Percentiles rank a stretch among this genome's conserved stretches.
These are phyloP conservation scores for Alternaria triticimaculans DNA, from an alignment of 2,329 filamentous ascomycete species.

Conservation along the genomic window DNA sequence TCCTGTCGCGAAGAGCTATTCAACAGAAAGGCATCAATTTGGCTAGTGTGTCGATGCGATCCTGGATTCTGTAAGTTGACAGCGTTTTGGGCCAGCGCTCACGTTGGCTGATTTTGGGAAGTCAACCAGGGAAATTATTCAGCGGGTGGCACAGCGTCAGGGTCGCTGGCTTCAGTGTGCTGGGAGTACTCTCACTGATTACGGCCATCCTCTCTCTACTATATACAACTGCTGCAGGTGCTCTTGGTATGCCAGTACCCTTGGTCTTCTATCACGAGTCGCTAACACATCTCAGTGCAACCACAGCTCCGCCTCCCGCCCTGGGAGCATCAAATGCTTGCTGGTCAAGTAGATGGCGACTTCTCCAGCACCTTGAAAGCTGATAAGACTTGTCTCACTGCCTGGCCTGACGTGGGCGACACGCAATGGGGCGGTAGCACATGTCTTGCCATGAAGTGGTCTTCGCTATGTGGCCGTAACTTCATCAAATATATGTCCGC, in stretches of 20 bases:
- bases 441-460: conserved; percentile 12
- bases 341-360: conserved; percentile 5
- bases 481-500: conserved; percentile 9
- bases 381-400: conserved; percentile 1
- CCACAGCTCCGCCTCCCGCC: conserved; percentile 11
- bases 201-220: conserved; percentile 5
- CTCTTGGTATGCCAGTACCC: conserved; percentile 1
- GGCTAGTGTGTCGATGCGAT: conserved; percentile 9
- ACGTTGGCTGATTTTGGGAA: not conserved
- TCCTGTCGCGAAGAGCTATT: conserved; percentile 51
- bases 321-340: conserved; percentile 2
- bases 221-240: conserved; percentile 14
- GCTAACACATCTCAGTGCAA: conserved; percentile 4
- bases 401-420: conserved; percentile 12
- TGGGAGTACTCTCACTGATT: conserved; percentile 65
- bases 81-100: not conserved
- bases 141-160: conserved; percentile 69
- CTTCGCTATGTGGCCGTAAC: conserved; percentile 7
- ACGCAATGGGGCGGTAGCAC: conserved; percentile 5
- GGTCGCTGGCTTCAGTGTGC: conserved; percentile 64
- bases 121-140: conserved; percentile 69
- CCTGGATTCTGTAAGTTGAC: conserved; percentile 11
- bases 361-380: conserved; percentile 5
- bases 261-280: fast-evolving
- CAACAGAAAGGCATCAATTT: conserved; percentile 8